Base-by-base conservation (phyloP, 2,329 filamentous ascomycete genomes). In the Lomentospora prolificans region DNA sequence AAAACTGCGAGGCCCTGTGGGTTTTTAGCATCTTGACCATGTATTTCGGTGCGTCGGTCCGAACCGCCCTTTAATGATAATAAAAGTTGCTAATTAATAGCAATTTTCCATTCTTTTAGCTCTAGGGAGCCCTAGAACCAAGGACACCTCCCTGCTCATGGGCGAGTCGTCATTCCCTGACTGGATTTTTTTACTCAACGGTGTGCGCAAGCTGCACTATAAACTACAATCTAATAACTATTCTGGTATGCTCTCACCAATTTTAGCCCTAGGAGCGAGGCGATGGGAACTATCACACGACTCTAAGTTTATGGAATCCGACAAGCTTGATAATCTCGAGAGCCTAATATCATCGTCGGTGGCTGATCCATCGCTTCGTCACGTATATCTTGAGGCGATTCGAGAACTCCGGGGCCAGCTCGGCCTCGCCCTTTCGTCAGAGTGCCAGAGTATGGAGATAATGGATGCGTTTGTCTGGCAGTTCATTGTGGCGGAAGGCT, bases 401-500 rank as follows among this genome's bases (percentile, higher is more conserved):
- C 60, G 67, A 19, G 65, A 68, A 44, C 62, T 74, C 5, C 65
- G 69, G 19, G 63, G 63, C 50, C 64, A 65, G 1, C 66, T 70
- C 52, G 60, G 61, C 1, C 60, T 63, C 14, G 58, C 65, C 30
- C 61, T 58, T 36, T 19, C 31, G 17, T 14, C n/a, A 10, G 1
- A 33, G 17, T 12, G 6, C n/a, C 25, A 58, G 10, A 58, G 57
- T 7, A 61, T 67, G 10, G 72, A 75, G 51, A 61, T 67, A 22
- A 63, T 65, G 2, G 72, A 74, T 55, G 63, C 70, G 1, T 72
- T 74, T 55, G 61, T 70, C 4, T 74, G 71, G 71, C 63, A 72
- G 50, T 73, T 69, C 60, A 55, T 59, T 25, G 63, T 70, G 8
- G 62, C 66, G 3, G 64, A 70, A 54, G 67, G 68, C 3, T 69